Conservation (phyloP, 441 rosid species). For the Erodium texanum region DNA sequence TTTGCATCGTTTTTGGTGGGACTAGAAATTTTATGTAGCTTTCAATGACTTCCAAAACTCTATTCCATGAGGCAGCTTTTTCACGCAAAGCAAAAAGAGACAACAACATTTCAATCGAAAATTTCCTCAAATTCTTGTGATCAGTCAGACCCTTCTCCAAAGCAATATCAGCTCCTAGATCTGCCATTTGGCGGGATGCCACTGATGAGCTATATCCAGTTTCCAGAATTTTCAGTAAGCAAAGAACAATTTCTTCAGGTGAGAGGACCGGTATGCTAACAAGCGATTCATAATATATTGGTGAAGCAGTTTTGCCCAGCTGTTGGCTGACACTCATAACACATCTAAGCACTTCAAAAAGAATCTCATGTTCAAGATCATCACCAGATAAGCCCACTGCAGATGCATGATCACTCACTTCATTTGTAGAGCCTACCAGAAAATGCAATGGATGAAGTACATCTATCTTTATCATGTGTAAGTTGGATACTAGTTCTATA, state of each 20-base stretch:
- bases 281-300: slow-evolving; percentile 72
- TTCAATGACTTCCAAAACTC: slow-evolving; percentile 56
- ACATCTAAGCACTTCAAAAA: slow-evolving; percentile 63
- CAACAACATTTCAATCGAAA: slow-evolving; percentile 64
- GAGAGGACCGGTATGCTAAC: slow-evolving; percentile 47
- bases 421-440: slow-evolving; percentile 51
- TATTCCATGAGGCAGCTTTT: slow-evolving; percentile 75
- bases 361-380: slow-evolving; percentile 47
- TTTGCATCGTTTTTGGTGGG: slow-evolving; percentile 57
- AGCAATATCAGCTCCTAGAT: slow-evolving; percentile 54
- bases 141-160: slow-evolving; percentile 57
- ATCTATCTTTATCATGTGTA: background rate
- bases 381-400: slow-evolving; percentile 40
- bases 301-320: slow-evolving; percentile 70
- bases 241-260: slow-evolving; percentile 66
- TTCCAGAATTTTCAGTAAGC: slow-evolving; percentile 69
- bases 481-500: background rate
- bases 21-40: slow-evolving; percentile 64
- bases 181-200: slow-evolving; percentile 31
- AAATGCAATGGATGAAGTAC: slow-evolving; percentile 15
- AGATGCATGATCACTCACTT: slow-evolving; percentile 30
- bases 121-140: slow-evolving; percentile 71
- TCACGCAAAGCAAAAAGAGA: slow-evolving; percentile 53
- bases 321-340: slow-evolving; percentile 57
- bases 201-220: slow-evolving; percentile 59